phyloP scores from a whole-genome alignment of 371 early-diverging fungal genomes.

The Rhizopus arrhizus region DNA sequence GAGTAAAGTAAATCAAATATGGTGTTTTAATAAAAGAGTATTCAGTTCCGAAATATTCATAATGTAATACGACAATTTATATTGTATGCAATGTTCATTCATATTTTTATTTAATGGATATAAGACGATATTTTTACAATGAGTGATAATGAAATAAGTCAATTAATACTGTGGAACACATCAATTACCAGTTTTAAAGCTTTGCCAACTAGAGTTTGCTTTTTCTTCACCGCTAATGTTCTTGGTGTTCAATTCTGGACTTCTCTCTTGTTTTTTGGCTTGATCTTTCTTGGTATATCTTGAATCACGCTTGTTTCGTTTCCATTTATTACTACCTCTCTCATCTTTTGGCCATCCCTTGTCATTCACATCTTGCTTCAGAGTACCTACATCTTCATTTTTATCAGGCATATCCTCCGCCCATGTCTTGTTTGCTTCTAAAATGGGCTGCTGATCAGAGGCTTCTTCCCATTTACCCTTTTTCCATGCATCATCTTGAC shows the following conservation, averaged over 20 bases:
- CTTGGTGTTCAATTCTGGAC: background rate
- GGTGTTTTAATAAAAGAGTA: too few relatives aligned
- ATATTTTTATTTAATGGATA: too few relatives aligned
- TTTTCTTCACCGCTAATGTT: background rate
- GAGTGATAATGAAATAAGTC: too few relatives aligned
- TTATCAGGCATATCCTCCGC: too few relatives aligned
- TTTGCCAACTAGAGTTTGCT: background rate
- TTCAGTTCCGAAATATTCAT: too few relatives aligned
- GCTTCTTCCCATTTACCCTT: background rate
- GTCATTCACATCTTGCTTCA: background rate
- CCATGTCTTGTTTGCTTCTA: too few relatives aligned
- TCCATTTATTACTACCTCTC: background rate
- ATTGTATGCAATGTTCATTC: too few relatives aligned
- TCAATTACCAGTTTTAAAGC: background rate
- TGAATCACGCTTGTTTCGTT: background rate
- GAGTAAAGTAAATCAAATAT: conserved; percentile 3
- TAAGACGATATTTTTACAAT: too few relatives aligned
- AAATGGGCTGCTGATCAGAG: background rate
- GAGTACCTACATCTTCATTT: background rate
- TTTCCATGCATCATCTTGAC: background rate
- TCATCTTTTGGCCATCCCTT: background rate
- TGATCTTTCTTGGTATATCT: background rate
- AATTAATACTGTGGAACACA: too few relatives aligned
- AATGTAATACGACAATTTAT: too few relatives aligned
- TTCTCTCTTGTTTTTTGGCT: background rate